A percentile compares a stretch with the other conserved stretches of the same genome.
phyloP scores from a whole-genome alignment of 2,329 filamentous ascomycete genomes.

The Diplodia corticola region DNA sequence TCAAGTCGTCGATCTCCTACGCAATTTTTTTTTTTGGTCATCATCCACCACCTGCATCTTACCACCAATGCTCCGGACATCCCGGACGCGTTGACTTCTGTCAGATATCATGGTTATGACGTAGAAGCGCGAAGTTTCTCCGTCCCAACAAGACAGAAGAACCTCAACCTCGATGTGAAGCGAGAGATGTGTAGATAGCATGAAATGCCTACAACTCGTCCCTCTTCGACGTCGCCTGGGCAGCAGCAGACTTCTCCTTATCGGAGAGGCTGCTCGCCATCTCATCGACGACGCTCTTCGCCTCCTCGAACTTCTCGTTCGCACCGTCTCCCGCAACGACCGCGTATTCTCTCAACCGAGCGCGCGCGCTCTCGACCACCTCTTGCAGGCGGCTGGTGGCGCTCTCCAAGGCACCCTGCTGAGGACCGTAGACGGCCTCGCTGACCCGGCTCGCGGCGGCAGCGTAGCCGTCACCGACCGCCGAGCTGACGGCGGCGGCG shows the following conservation, averaged over 20 bases:
- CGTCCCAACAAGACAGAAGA: too few species aligned
- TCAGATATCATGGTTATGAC: neutral
- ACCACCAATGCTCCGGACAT: neutral
- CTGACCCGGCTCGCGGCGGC: conserved; percentile 39
- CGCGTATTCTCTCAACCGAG: conserved; percentile 43
- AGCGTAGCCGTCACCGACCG: conserved; percentile 31
- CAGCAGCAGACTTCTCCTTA: too few species aligned
- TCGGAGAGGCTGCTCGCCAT: conserved; percentile 48
- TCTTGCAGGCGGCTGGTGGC: conserved; percentile 44
- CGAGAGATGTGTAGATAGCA: neutral
- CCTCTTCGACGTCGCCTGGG: conserved; percentile 47
- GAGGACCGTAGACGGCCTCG: conserved; percentile 50
- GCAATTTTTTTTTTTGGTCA: neutral
- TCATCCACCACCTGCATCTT: neutral
- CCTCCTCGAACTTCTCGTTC: conserved; percentile 35
- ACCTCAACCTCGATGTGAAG: neutral
- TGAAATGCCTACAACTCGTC: conserved; percentile 51
- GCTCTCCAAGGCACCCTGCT: conserved; percentile 48
- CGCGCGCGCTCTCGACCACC: conserved; percentile 48
- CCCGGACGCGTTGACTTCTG: neutral
- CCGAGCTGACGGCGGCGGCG: conserved; percentile 28
- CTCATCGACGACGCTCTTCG: conserved; percentile 46
- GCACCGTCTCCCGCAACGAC: conserved; percentile 34
- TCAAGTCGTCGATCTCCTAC: neutral
- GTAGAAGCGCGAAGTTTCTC: neutral